A percentile compares a stretch with the other conserved stretches of the same genome.
Conservation (phyloP, 108 stramenopile genomes). For the Craspedostauros australis region DNA sequence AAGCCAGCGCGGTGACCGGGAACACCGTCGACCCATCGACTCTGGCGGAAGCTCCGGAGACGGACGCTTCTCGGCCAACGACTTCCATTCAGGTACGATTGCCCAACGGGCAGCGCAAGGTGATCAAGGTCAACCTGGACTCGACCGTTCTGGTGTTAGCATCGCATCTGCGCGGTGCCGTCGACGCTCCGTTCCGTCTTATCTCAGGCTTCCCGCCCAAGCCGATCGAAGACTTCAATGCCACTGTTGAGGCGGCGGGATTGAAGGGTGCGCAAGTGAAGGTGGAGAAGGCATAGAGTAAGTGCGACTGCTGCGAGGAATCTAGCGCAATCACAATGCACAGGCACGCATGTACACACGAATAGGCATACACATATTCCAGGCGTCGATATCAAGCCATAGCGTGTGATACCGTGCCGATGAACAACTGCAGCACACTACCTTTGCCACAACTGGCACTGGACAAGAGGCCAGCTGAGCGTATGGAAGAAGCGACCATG, state of each 20-base stretch:
- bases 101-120: conserved; percentile 56
- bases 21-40: conserved; percentile 34
- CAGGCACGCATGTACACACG: no score
- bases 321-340: no score
- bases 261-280: conserved; percentile 71
- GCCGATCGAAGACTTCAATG: conserved; percentile 41
- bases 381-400: no score
- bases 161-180: conserved; percentile 25
- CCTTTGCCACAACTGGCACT: no score
- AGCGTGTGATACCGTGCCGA: no score
- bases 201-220: conserved; percentile 72
- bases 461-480: no score
- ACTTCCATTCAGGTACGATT: conserved; percentile 71
- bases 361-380: no score
- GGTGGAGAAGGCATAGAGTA: conserved; percentile 41
- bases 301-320: no score
- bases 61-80: conserved; percentile 37
- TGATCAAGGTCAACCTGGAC: conserved; percentile 44
- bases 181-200: conserved; percentile 44
- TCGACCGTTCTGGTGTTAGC: conserved; percentile 44
- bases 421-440: no score
- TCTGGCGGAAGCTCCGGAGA: conserved; percentile 7
- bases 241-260: conserved; percentile 61
- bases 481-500: no score
- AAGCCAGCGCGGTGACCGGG: conserved; percentile 9